Base-by-base conservation (phyloP, 2,329 filamentous ascomycete species). In the Rosellinia necatrix region DNA sequence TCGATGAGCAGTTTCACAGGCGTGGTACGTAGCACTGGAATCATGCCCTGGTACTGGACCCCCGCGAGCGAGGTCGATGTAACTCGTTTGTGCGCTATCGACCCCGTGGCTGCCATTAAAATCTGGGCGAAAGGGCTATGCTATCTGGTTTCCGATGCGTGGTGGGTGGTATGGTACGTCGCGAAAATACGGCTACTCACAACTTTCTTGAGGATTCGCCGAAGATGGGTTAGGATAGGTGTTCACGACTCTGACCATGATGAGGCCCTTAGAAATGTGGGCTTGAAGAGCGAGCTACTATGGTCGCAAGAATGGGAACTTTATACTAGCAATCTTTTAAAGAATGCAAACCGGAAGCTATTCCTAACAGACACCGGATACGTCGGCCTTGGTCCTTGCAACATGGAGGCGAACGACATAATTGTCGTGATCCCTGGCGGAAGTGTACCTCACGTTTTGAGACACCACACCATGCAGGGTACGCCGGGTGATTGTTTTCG, bases 341-440 rank as follows among this genome's bases (percentile, higher is more conserved):
- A 48, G 52, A 56, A 44, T n/a, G 25, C 44, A 24, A 51, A 54
- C 10, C 32, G 54, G 41, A 65, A 52, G 37, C 34, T 71, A 15
- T 74, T 68, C 50, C 38, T 68, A 8, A 73, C 71, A 3, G 51
- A 59, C 2, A 60, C 53, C 4, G 69, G 71, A 2, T 61, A 64
- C 37, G 53, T 73, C 8, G 72, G 71, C 1, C 55, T 71, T 5
- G 69, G 68, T 0, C 69, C 70, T 6, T 9, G 25, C 19, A 35
- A 50, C 3, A 64, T 67, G 58, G 10, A 47, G 44, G 25, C 32
- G 1, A 70, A 64, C 0, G 71, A 74, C 48, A 43, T 24, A 1
- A 58, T 73, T 0, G 65, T 65, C 0, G 66, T 73, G 6, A 49
- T 73, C 6, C 53, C 64, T 24, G 71, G 71, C 1, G 54, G 66